Base-by-base conservation (phyloP, 495 filamentous ascomycete species). In the Lasiosphaeris hirsuta region DNA sequence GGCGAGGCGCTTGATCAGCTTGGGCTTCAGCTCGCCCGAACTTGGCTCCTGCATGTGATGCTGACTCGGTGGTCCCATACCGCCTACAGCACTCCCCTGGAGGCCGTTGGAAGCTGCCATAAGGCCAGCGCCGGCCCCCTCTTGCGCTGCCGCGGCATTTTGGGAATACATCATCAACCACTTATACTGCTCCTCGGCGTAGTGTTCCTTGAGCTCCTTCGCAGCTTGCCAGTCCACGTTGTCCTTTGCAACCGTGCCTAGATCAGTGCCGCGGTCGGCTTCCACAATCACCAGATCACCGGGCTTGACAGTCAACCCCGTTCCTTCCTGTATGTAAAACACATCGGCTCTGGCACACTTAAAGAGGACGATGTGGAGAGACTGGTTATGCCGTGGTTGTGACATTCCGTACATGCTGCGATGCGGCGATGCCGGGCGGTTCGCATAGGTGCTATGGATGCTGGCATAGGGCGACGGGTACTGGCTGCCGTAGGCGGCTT, bases 121-220 rank as follows among this genome's bases (percentile, higher is more conserved):
- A 58, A 78, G 71, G 40, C 78, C 80, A 56, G 81, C 77, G 7
- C 79, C 80, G 35, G 71, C 70, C 13, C 81, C 80, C 40, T 82
- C 81, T 36, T 82, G 74, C 37, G 81, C 82, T 50, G 77, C 80
- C 19, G 83, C 80, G 0, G 84, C 84, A 58, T 89, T 88, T 60
- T 86, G 86, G 10, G 91, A 95, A 69, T 96, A 97, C 85, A 96
- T 90, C 88, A 97, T 96, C 35, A 98, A 81, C 87, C 92, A 96
- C 62, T 87, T 89, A 71, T 95, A 96, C 63, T 98, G 94, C 63
- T 97, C 91, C 69, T 96, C 87, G 14, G 87, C 88, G 63, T 90
- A 94, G 51, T 90, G 83, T 54, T 96, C 90, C 69, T 96, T 96
- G 61, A 90, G 72, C 43, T 93, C 86, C 59, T 93, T 91, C 0